Conservation (phyloP, 78 protist species). For the Tieghemostelium lacteum region DNA sequence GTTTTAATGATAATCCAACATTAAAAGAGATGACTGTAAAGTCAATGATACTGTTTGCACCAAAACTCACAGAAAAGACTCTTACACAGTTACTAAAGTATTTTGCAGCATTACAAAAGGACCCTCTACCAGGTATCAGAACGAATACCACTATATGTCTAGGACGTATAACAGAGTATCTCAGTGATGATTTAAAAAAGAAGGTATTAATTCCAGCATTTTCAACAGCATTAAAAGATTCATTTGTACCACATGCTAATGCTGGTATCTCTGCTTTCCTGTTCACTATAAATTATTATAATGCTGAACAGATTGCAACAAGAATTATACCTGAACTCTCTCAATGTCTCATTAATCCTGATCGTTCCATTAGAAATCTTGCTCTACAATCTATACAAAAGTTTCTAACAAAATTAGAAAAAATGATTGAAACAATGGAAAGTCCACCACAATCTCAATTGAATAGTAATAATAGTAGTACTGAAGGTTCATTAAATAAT, state of each 20-base stretch:
- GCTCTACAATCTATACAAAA: slow-evolving; percentile 42
- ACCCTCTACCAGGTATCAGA: slow-evolving; percentile 87
- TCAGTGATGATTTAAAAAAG: slow-evolving; percentile 22
- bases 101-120: slow-evolving; percentile 89
- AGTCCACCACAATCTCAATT: neutral
- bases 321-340: slow-evolving; percentile 68
- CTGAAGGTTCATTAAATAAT: neutral
- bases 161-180: slow-evolving; percentile 66
- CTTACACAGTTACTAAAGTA: slow-evolving; percentile 70
- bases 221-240: slow-evolving; percentile 85
- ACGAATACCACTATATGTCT: slow-evolving; percentile 91
- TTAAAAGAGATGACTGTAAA: slow-evolving; percentile 83
- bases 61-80: slow-evolving; percentile 69
- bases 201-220: slow-evolving; percentile 88
- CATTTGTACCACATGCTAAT: slow-evolving; percentile 79
- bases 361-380: slow-evolving; percentile 42
- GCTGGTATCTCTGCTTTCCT: slow-evolving; percentile 85
- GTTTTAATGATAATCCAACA: slow-evolving; percentile 67
- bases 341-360: slow-evolving; percentile 31
- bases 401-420: slow-evolving; percentile 61
- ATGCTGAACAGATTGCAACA: slow-evolving; percentile 60
- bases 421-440: slow-evolving; percentile 20
- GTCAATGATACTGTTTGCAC: slow-evolving; percentile 82
- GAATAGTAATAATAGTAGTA: neutral
- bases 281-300: slow-evolving; percentile 73